These are phyloP conservation scores for Penicillium rolfsii DNA, from an alignment of 2,329 filamentous ascomycete species.

Conservation along the genomic window DNA sequence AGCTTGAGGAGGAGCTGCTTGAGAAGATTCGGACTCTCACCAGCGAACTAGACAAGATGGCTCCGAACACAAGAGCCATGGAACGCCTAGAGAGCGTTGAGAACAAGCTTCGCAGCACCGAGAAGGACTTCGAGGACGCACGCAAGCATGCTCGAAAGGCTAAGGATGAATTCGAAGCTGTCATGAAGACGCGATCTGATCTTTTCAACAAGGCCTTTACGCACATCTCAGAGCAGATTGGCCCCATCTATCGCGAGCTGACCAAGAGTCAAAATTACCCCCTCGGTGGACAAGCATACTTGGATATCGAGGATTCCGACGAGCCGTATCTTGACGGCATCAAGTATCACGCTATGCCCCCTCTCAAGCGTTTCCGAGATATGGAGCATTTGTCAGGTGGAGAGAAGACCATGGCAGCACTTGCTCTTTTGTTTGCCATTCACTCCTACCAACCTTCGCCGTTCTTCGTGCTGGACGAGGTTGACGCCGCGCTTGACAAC, in stretches of 20 bases:
- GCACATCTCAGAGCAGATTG: conserved; percentile 94
- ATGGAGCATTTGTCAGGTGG: conserved; percentile 98
- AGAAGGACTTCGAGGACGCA: conserved; percentile 86
- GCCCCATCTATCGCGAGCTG: conserved; percentile 90
- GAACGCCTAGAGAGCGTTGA: conserved; percentile 88
- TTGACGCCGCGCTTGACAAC: conserved; percentile 97
- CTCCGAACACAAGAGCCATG: conserved; percentile 94
- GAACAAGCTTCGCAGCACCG: conserved; percentile 76
- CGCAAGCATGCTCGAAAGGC: conserved; percentile 73
- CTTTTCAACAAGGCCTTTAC: conserved; percentile 94
- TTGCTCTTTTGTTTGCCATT: conserved; percentile 95
- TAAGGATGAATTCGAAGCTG: conserved; percentile 78
- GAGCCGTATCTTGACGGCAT: conserved; percentile 94
- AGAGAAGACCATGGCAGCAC: conserved; percentile 97
- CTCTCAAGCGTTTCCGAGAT: conserved; percentile 95
- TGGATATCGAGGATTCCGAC: conserved; percentile 95
- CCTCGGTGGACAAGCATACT: conserved; percentile 79
- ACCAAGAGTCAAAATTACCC: conserved; percentile 90
- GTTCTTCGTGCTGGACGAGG: conserved; percentile 97
- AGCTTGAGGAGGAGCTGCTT: conserved; percentile 73
- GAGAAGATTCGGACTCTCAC: conserved; percentile 76
- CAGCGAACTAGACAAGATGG: conserved; percentile 85
- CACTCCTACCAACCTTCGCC: conserved; percentile 94
- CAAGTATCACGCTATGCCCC: conserved; percentile 98
- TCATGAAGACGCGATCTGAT: conserved; percentile 81